Percentiles rank a stretch among this genome's conserved stretches.
Evolutionary conservation across 2,329 filamentous ascomycete genomes (phyloP).

Genomic region (Venturia asperata): DNA sequence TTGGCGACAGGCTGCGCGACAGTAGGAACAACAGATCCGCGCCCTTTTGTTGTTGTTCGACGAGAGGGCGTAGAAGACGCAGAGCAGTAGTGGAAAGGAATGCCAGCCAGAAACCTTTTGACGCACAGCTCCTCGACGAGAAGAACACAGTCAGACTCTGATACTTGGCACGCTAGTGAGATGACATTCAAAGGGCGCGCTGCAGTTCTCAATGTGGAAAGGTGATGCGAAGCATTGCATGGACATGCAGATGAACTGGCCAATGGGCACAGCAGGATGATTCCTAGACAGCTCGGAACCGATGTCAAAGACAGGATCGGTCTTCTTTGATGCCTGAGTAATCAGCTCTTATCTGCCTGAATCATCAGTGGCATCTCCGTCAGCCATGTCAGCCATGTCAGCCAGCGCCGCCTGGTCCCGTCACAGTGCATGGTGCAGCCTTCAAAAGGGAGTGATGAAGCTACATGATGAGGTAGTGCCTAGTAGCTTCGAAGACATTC

Average conservation of each 20-base stretch:
- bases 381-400: too few species aligned
- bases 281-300: not conserved
- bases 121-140: not conserved
- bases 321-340: not conserved
- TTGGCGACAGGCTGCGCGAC: too few species aligned
- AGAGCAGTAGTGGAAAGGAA: not conserved
- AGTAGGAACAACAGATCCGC: not conserved
- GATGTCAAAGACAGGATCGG: too few species aligned
- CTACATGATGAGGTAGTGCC: too few species aligned
- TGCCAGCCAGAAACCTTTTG: not conserved
- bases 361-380: not conserved
- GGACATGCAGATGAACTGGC: not conserved
- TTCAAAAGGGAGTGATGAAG: not conserved
- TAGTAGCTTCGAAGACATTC: too few species aligned
- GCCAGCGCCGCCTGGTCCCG: too few species aligned
- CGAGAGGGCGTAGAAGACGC: conserved; percentile 17
- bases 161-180: conserved; percentile 12
- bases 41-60: conserved; percentile 16
- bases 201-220: not conserved
- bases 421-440: not conserved
- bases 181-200: conserved; percentile 14
- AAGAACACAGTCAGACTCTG: conserved; percentile 7
- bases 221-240: not conserved
- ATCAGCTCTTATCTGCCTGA: not conserved
- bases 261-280: not conserved